phyloP scores from a whole-genome alignment of 2,329 filamentous ascomycete species.

The Diaporthe nobilis region DNA sequence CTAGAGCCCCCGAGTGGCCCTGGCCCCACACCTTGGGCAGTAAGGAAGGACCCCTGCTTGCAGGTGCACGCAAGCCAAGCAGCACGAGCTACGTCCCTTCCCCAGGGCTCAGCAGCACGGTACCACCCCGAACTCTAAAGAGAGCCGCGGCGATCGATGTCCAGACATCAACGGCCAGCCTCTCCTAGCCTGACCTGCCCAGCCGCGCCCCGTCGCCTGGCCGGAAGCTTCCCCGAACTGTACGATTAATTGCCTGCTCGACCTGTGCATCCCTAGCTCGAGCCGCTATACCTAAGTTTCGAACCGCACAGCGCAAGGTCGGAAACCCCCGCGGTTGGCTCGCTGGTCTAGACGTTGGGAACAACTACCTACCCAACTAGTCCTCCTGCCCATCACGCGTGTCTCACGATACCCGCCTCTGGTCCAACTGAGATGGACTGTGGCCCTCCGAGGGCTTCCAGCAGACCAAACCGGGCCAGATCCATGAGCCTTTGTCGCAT shows the following conservation, averaged over 20 bases:
- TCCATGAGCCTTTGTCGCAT: constrained; percentile 29
- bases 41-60: constrained; percentile 20
- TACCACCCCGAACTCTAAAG: not conserved
- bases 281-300: not conserved
- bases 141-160: constrained; percentile 14
- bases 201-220: not conserved
- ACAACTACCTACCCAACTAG: not conserved
- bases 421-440: constrained; percentile 36
- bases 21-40: not conserved
- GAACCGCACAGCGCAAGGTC: constrained; percentile 9
- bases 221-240: constrained; percentile 22
- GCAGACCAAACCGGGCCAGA: constrained; percentile 2
- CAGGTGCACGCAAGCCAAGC: constrained; percentile 10
- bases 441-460: constrained; percentile 40
- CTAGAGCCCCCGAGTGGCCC: not conserved
- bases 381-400: constrained; percentile 19
- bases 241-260: constrained; percentile 1
- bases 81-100: constrained; percentile 21
- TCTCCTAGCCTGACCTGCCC: not conserved
- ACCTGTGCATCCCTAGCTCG: constrained; percentile 14
- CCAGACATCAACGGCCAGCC: constrained; percentile 11
- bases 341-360: constrained; percentile 25
- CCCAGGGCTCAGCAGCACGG: constrained; percentile 1
- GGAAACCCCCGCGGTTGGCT: constrained; percentile 21
- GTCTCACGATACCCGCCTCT: constrained; percentile 28